Evolutionary conservation across 148 eudicot species (phyloP).

Genomic region (Arctostaphylos glauca): DNA sequence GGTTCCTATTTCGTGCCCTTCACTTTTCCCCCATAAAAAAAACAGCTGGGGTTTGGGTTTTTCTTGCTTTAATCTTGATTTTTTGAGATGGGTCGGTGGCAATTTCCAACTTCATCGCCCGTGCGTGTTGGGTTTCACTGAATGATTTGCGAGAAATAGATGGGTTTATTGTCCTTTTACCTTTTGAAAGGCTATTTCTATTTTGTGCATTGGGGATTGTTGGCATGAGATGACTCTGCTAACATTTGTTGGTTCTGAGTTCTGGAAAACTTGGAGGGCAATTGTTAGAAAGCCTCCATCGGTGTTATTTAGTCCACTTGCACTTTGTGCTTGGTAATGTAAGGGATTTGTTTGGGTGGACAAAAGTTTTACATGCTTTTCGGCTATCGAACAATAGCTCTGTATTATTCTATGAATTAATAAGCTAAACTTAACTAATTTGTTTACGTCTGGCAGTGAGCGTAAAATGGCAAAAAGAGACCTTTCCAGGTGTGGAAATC

Average conservation of each 20-base stretch:
- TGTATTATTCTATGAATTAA: not conserved
- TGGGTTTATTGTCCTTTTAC: not conserved
- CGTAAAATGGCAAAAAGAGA: constrained; percentile 95
- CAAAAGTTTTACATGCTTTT: not conserved
- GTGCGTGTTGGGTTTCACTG: not conserved
- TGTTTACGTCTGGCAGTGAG: constrained; percentile 54
- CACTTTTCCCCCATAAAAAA: not conserved
- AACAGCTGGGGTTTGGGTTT: not conserved
- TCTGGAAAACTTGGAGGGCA: not conserved
- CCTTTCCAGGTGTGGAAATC: constrained; percentile 73
- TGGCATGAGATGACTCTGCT: not conserved
- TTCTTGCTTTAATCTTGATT: not conserved
- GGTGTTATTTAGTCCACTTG: not conserved
- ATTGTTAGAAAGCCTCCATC: not conserved
- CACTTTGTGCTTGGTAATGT: not conserved
- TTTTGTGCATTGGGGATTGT: not conserved
- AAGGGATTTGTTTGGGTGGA: not conserved
- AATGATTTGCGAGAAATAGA: not conserved
- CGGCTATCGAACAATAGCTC: not conserved
- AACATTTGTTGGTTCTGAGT: not conserved
- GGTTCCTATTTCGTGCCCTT: not conserved
- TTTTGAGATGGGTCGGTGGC: not conserved
- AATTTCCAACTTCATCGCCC: not conserved
- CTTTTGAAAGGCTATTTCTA: not conserved
- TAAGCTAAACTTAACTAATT: not conserved